Evolutionary conservation across 202 grass and related monocot genomes (phyloP).

Genomic region (Elaeis oleifera): DNA sequence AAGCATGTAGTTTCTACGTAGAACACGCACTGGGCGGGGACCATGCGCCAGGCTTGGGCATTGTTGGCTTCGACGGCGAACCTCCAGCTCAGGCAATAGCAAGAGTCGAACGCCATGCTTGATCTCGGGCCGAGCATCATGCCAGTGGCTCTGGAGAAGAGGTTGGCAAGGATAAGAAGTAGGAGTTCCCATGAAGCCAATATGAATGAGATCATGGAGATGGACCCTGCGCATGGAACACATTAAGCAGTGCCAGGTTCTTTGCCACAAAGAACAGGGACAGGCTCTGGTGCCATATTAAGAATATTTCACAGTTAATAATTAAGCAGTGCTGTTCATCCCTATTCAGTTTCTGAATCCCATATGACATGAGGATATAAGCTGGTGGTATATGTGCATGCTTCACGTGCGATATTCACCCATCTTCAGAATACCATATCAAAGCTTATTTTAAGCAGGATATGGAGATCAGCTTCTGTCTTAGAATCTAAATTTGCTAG

Average conservation of each 20-base stretch:
- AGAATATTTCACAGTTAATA: too few relatives aligned
- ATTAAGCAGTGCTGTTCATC: too few relatives aligned
- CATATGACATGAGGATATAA: too few relatives aligned
- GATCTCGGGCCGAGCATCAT: slow-evolving; percentile 22
- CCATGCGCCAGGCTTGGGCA: slow-evolving; percentile 54
- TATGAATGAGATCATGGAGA: slow-evolving; percentile 12
- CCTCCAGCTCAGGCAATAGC: slow-evolving; percentile 71
- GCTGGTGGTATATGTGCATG: too few relatives aligned
- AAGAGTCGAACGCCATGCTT: slow-evolving; percentile 29
- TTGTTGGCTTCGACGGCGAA: slow-evolving; percentile 91
- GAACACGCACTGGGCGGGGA: slow-evolving; percentile 53
- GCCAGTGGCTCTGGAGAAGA: slow-evolving; percentile 7
- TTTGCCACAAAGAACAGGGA: too few relatives aligned
- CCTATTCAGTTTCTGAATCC: too few relatives aligned
- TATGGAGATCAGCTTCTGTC: too few relatives aligned
- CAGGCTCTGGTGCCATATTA: too few relatives aligned
- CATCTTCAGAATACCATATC: too few relatives aligned
- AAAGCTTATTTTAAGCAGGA: too few relatives aligned
- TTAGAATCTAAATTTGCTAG: too few relatives aligned
- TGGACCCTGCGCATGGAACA: slow-evolving; percentile 16
- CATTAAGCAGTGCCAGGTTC: neutral
- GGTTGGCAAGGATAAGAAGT: slow-evolving; percentile 30
- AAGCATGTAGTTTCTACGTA: slow-evolving; percentile 80
- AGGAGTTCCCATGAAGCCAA: slow-evolving; percentile 26
- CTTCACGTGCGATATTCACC: too few relatives aligned